These are phyloP conservation scores for Candida quercuum DNA, from an alignment of 805 yeast genomes.

Conservation along the genomic window DNA sequence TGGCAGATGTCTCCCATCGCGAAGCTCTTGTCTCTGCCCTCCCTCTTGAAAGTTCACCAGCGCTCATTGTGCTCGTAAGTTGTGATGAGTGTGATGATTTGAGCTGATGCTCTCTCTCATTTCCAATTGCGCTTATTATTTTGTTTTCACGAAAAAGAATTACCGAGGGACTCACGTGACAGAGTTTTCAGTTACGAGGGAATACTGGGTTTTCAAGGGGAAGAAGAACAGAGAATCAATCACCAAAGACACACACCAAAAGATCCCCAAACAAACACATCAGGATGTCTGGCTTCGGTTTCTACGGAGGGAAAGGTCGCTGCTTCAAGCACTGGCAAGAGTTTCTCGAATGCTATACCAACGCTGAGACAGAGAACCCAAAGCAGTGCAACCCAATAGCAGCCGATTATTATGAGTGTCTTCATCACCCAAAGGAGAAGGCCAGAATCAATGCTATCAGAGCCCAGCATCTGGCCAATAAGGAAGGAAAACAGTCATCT, in stretches of 20 bases:
- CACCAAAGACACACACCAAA: not conserved
- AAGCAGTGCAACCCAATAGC: conserved; percentile 34
- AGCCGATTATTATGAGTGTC: conserved; percentile 45
- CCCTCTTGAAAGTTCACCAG: conserved; percentile 2
- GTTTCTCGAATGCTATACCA: conserved; percentile 41
- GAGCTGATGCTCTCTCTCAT: not conserved
- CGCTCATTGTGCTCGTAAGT: not conserved
- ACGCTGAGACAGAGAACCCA: conserved; percentile 30
- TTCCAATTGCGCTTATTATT: not conserved
- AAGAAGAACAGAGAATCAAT: not conserved
- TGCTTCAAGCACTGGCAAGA: conserved; percentile 41
- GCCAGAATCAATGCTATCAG: conserved; percentile 21
- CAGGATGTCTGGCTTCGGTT: conserved; percentile 35
- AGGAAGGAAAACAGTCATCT: conserved; percentile 2
- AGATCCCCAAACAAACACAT: not conserved
- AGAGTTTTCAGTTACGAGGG: too few relatives aligned
- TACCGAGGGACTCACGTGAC: too few relatives aligned
- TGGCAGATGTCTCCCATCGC: conserved; percentile 15
- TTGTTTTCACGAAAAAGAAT: not conserved
- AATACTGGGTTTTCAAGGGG: not conserved
- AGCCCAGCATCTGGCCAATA: conserved; percentile 16
- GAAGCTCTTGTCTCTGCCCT: conserved; percentile 6
- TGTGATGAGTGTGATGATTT: too few relatives aligned
- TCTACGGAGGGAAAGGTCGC: conserved; percentile 39
- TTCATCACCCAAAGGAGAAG: conserved; percentile 42